Evolutionary conservation across 768 basidiomycete species (phyloP).

Genomic region (Mrakia hoshinonis): DNA sequence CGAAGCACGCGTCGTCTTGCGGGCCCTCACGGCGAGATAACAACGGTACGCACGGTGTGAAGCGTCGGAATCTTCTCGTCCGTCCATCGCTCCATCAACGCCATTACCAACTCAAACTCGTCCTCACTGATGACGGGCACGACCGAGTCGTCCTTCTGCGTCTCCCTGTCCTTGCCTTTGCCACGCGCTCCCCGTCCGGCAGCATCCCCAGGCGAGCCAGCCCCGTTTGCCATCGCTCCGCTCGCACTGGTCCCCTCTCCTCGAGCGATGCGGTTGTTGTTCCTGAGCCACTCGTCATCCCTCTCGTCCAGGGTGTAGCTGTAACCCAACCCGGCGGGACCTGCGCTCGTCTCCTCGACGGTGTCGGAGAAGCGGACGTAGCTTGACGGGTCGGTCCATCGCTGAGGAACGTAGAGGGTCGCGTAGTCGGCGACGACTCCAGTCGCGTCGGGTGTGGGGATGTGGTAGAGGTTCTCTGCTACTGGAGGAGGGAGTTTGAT

Average conservation of each 20-base stretch:
- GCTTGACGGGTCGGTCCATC: conserved; percentile 67
- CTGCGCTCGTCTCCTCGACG: conserved; percentile 54
- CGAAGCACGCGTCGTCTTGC: neutral
- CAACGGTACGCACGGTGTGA: conserved; percentile 62
- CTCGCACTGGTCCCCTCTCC: conserved; percentile 33
- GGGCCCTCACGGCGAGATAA: neutral
- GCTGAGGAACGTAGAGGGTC: conserved; percentile 58
- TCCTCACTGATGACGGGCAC: conserved; percentile 60
- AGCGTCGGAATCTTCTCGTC: conserved; percentile 83
- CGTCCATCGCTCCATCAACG: conserved; percentile 80
- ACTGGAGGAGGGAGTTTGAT: conserved; percentile 42
- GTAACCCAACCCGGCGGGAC: conserved; percentile 48
- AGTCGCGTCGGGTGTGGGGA: conserved; percentile 86
- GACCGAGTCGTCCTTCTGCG: conserved; percentile 58
- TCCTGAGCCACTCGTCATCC: conserved; percentile 88
- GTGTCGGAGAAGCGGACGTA: conserved; percentile 77
- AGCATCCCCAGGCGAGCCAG: conserved; percentile 45
- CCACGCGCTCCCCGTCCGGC: conserved; percentile 39
- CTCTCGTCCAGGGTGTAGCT: conserved; percentile 93
- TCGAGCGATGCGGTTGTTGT: conserved; percentile 57
- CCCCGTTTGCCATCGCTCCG: conserved; percentile 61
- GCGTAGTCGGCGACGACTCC: conserved; percentile 67
- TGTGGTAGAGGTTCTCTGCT: conserved; percentile 48
- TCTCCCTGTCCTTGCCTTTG: conserved; percentile 75
- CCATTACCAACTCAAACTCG: conserved; percentile 92